phyloP scores from a whole-genome alignment of 2,329 filamentous ascomycete species.

The Aureobasidium musti region DNA sequence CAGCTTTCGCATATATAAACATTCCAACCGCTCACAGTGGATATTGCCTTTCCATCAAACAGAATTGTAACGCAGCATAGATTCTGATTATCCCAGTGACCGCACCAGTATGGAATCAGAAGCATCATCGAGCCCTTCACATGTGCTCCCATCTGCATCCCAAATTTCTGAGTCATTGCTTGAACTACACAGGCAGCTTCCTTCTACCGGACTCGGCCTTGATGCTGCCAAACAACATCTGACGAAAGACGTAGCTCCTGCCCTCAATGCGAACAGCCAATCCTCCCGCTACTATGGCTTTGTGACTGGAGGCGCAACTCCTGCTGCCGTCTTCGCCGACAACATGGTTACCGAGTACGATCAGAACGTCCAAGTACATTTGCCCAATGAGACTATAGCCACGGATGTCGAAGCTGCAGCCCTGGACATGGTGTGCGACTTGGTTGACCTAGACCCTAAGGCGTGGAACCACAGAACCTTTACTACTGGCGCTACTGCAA shows the following conservation, averaged over 20 bases:
- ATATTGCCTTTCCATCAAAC: neutral
- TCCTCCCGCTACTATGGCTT: conserved; percentile 81
- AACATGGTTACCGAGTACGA: conserved; percentile 79
- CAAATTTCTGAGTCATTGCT: conserved; percentile 40
- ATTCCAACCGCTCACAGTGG: too few species aligned
- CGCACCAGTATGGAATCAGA: neutral
- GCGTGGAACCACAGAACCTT: conserved; percentile 75
- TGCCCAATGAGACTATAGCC: conserved; percentile 71
- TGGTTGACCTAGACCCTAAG: conserved; percentile 61
- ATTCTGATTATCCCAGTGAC: neutral
- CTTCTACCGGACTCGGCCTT: conserved; percentile 48
- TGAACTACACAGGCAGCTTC: conserved; percentile 44
- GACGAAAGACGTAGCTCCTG: conserved; percentile 52
- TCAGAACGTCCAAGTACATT: conserved; percentile 81
- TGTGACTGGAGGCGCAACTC: conserved; percentile 78
- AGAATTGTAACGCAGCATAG: neutral
- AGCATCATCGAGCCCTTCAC: neutral
- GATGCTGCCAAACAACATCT: conserved; percentile 49
- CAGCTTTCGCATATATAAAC: too few species aligned
- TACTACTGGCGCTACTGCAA: conserved; percentile 70
- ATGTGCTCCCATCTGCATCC: conserved; percentile 42
- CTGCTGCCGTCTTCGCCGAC: conserved; percentile 78
- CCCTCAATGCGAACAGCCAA: conserved; percentile 66
- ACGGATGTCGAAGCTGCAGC: conserved; percentile 76
- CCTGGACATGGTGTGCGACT: conserved; percentile 65